Conservation (phyloP, 2,329 filamentous ascomycete genomes). For the Pseudocercospora eumusae region DNA sequence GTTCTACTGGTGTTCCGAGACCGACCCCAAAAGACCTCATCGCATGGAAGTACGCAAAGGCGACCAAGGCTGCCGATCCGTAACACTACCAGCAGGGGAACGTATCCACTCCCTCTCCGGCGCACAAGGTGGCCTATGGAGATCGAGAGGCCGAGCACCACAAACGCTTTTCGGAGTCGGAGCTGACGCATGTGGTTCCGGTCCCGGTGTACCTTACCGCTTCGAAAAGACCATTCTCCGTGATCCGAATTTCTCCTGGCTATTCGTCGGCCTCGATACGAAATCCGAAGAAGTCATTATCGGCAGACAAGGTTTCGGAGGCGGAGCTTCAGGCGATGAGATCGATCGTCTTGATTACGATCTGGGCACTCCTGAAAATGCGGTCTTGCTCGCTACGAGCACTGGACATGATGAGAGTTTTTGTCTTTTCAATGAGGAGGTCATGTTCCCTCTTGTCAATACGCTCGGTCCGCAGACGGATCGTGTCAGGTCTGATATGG, state of each 20-base stretch:
- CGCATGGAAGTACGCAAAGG: slow-evolving; percentile 14
- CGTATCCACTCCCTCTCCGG: not conserved
- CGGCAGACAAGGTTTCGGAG: slow-evolving; percentile 10
- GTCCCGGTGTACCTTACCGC: slow-evolving; percentile 11
- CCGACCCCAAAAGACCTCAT: slow-evolving; percentile 4
- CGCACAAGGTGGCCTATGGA: slow-evolving; percentile 12
- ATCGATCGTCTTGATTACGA: slow-evolving; percentile 15
- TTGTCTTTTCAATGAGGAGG: slow-evolving; percentile 14
- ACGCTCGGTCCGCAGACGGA: slow-evolving; percentile 2
- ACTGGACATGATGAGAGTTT: slow-evolving; percentile 12
- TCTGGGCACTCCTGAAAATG: slow-evolving; percentile 12
- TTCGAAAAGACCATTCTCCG: not conserved
- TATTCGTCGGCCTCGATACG: not conserved
- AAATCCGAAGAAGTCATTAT: not conserved
- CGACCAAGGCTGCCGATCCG: slow-evolving; percentile 11
- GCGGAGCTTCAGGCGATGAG: slow-evolving; percentile 12
- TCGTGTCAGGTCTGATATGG: slow-evolving; percentile 11
- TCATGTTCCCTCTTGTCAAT: slow-evolving; percentile 13
- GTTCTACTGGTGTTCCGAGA: slow-evolving; percentile 11
- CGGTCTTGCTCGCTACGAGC: slow-evolving; percentile 4
- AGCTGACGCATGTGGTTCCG: slow-evolving; percentile 7
- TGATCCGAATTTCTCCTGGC: slow-evolving; percentile 3
- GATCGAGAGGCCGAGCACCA: slow-evolving; percentile 10
- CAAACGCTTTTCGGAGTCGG: slow-evolving; percentile 10
- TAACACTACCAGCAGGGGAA: slow-evolving; percentile 11